Evolutionary conservation across 2,329 filamentous ascomycete genomes (phyloP).

Genomic region (Diaporthe amygdali): DNA sequence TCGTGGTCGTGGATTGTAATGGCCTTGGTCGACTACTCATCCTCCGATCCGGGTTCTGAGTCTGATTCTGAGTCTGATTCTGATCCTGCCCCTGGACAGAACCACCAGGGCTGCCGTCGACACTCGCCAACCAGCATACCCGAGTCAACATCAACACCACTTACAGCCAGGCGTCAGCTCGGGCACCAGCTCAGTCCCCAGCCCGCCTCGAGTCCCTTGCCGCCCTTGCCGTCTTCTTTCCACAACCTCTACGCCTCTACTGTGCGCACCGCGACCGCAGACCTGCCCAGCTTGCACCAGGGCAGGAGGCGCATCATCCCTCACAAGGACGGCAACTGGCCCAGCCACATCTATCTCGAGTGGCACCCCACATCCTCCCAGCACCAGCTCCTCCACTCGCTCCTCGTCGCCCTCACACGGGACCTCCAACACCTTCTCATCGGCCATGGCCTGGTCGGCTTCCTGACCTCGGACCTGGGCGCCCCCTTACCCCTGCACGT

Average conservation of each 20-base stretch:
- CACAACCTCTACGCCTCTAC: constrained; percentile 89
- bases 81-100: background rate
- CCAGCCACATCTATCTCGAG: constrained; percentile 89
- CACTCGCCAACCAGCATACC: no score
- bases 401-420: constrained; percentile 45
- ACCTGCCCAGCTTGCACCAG: constrained; percentile 85
- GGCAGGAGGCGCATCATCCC: constrained; percentile 83
- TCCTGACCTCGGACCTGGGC: constrained; percentile 79
- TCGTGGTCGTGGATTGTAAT: constrained; percentile 28
- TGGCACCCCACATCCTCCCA: constrained; percentile 66
- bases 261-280: constrained; percentile 75
- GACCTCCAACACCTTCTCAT: constrained; percentile 33
- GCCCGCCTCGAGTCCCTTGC: background rate
- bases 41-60: constrained; percentile 28
- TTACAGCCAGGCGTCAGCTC: background rate
- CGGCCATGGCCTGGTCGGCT: constrained; percentile 36
- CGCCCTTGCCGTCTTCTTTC: constrained; percentile 77
- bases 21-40: constrained; percentile 48
- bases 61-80: background rate
- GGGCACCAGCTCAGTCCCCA: background rate
- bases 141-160: background rate
- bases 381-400: constrained; percentile 48
- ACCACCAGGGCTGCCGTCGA: background rate
- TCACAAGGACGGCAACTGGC: constrained; percentile 90
- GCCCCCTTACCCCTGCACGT: constrained; percentile 85